Evolutionary conservation across 805 yeast genomes (phyloP), one percentile per base, ranked within the genome.

Genomic region (Kodamaea fukazawae): DNA sequence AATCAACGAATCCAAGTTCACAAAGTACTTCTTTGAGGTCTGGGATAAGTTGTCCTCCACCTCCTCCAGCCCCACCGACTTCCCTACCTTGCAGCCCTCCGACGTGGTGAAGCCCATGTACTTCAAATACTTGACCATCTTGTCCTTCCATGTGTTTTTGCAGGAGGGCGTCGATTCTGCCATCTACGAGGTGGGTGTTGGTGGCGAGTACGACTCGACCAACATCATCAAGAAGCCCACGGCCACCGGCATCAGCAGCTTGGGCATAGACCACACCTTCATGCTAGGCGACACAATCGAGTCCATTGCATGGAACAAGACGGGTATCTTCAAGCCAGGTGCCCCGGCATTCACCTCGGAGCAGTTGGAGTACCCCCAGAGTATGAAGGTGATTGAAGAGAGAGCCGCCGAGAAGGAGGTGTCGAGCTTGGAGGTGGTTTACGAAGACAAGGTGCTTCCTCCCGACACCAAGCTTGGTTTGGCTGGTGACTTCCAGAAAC

Each of bases 171-270:
- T 93, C n/a, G 86, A 89, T 55, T 78, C 96, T 26, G 97, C 98
- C 9, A 83, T 93, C 28, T 89, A 86, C 56, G 99, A 93, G 60
- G 99, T 95, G 22, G 99, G 99, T 15, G 96, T 93, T 34, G 99
- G 99, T 20, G 99, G 99, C 5, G 95, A 86, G 57, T 88, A 80
- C 54, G 99, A 93, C 61, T 87, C 96, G n/a, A 93, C 99, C 9
- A 93, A 93, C 58, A 76, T 93, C 2, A 77, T 93, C 35, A 79
- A 73, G 31, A 65, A 71, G 31, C 98, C 99, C 13, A 76, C 86
- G 0, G 90, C 81, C 1, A 82, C 96, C 34, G 99, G 95, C 28
- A 83, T 93, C 12, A 68, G 93, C 2, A 75, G 91, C 4, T 64
- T 93, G 44, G 99, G 98, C 1, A 83, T 93, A 32, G 99, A 93